phyloP scores from a whole-genome alignment of 495 filamentous ascomycete genomes.

The Aspergillus homomorphus region DNA sequence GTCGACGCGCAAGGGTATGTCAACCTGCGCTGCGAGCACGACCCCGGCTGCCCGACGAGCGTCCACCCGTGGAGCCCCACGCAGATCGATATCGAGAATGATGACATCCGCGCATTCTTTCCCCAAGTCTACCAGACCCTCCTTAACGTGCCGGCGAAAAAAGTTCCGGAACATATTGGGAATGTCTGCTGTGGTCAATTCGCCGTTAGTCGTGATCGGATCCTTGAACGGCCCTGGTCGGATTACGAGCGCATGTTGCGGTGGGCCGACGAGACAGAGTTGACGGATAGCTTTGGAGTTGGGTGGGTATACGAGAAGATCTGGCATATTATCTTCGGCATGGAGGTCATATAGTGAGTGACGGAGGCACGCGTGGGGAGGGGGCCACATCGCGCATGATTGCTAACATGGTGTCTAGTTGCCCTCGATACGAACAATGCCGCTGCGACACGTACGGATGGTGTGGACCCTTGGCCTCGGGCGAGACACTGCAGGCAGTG shows the following conservation, averaged over 20 bases:
- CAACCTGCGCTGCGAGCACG: conserved; percentile 40
- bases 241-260: conserved; percentile 45
- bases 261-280: conserved; percentile 36
- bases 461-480: conserved; percentile 39
- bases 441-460: conserved; percentile 44
- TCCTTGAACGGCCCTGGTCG: conserved; percentile 33
- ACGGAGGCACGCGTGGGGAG: background rate
- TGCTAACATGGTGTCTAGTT: conserved; percentile 22
- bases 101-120: conserved; percentile 37
- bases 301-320: conserved; percentile 44
- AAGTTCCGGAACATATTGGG: conserved; percentile 39
- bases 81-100: conserved; percentile 31
- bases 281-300: conserved; percentile 38
- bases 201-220: conserved; percentile 42
- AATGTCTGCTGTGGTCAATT: conserved; percentile 52
- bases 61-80: conserved; percentile 31
- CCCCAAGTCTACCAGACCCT: conserved; percentile 33
- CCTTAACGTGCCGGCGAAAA: conserved; percentile 22
- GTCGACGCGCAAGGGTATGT: conserved; percentile 41
- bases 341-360: conserved; percentile 38
- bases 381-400: background rate
- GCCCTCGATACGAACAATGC: conserved; percentile 41
- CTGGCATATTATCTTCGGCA: conserved; percentile 44
- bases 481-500: conserved; percentile 32
- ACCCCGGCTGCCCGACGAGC: conserved; percentile 37